These are phyloP conservation scores for Amanita exitialis DNA, from an alignment of 768 basidiomycete species.

Conservation along the genomic window DNA sequence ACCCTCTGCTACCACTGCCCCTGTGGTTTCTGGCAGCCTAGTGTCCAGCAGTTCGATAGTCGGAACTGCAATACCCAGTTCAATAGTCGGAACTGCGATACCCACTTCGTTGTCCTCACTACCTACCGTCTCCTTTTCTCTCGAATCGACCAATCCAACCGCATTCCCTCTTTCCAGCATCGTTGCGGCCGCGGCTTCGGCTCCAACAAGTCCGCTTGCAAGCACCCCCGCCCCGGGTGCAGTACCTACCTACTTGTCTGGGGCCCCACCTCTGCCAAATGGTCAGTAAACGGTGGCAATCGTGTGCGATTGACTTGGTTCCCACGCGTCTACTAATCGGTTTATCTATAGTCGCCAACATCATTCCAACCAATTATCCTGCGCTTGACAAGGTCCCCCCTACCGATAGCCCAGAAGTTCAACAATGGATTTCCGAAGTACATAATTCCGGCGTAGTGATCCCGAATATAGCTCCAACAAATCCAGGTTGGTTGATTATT, in stretches of 20 bases:
- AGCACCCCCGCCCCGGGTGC: constrained; percentile 40
- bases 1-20: constrained; percentile 1
- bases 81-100: constrained; percentile 2
- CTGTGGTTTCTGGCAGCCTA: constrained; percentile 6
- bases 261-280: constrained; percentile 53
- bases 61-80: constrained; percentile 1
- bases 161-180: constrained; percentile 48
- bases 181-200: constrained; percentile 28
- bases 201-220: constrained; percentile 33
- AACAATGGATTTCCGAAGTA: constrained; percentile 64
- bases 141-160: constrained; percentile 46
- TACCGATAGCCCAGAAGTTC: constrained; percentile 50
- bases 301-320: no score
- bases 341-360: constrained; percentile 22
- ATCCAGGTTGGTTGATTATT: constrained; percentile 21
- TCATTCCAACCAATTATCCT: constrained; percentile 53
- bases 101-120: constrained; percentile 13
- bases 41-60: not conserved
- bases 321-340: not conserved
- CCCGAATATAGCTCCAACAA: constrained; percentile 39
- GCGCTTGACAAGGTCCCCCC: constrained; percentile 52
- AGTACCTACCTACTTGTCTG: constrained; percentile 36
- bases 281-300: constrained; percentile 20
- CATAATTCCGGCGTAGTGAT: constrained; percentile 42
- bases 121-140: constrained; percentile 30